A percentile compares a stretch with the other conserved stretches of the same genome.
phyloP scores from a whole-genome alignment of 2,329 filamentous ascomycete genomes.

The Penicillium expansum region DNA sequence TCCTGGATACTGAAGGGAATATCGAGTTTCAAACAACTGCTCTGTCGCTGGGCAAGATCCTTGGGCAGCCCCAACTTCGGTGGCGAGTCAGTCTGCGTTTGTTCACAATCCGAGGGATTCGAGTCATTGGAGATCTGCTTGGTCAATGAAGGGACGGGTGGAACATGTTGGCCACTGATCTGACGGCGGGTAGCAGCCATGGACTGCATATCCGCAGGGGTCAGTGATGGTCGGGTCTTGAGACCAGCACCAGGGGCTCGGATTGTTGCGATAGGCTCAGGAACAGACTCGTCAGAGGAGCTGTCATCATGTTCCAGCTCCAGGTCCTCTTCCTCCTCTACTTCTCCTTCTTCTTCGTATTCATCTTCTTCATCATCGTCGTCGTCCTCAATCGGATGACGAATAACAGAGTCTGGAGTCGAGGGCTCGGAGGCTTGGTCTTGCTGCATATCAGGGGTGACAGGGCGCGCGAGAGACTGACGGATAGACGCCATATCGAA shows the following conservation, averaged over 20 bases:
- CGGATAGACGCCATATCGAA: constrained; percentile 40
- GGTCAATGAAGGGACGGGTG: constrained; percentile 28
- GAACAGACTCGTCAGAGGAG: constrained; percentile 59
- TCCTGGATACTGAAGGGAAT: constrained; percentile 68
- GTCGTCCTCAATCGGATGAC: constrained; percentile 62
- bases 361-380: constrained; percentile 32
- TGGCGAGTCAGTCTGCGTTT: constrained; percentile 14
- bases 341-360: constrained; percentile 7
- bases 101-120: constrained; percentile 13
- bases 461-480: constrained; percentile 42
- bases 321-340: constrained; percentile 36
- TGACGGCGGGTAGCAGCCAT: constrained; percentile 86
- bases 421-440: constrained; percentile 60
- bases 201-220: constrained; percentile 74
- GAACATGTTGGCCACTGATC: constrained; percentile 71
- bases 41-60: constrained; percentile 54
- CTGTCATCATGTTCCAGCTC: constrained; percentile 28
- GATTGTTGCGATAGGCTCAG: constrained; percentile 82
- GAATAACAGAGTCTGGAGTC: constrained; percentile 88
- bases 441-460: constrained; percentile 56
- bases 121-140: constrained; percentile 25
- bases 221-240: constrained; percentile 84
- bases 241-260: constrained; percentile 82
- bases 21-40: constrained; percentile 77
- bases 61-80: constrained; percentile 26